phyloP scores from a whole-genome alignment of 768 basidiomycete species.

The Leccinellum rugosiceps region DNA sequence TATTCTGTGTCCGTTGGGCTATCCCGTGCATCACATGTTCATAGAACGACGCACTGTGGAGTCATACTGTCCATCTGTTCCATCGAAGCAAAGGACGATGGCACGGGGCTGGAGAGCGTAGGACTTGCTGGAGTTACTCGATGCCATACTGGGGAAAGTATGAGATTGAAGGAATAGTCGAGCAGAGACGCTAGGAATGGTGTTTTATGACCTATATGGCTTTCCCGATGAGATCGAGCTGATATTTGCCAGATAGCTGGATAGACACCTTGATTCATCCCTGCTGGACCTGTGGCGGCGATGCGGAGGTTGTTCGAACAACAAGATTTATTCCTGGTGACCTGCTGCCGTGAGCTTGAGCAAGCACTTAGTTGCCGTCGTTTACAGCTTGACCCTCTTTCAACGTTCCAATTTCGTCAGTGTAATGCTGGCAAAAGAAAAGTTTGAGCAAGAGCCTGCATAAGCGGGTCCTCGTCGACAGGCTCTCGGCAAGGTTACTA shows the following conservation, averaged over 20 bases:
- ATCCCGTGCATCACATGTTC: not conserved
- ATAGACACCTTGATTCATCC: not conserved
- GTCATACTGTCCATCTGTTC: slow-evolving; percentile 55
- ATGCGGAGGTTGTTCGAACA: not conserved
- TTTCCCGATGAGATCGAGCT: not conserved
- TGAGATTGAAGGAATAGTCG: not conserved
- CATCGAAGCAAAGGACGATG: slow-evolving; percentile 69
- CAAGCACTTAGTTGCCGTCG: not conserved
- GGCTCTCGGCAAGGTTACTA: too few relatives aligned
- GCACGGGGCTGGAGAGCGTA: slow-evolving; percentile 32
- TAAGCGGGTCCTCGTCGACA: too few relatives aligned
- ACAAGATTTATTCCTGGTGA: not conserved
- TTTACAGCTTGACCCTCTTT: not conserved
- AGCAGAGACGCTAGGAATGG: not conserved
- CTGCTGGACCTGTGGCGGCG: not conserved
- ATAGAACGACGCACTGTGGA: slow-evolving; percentile 36
- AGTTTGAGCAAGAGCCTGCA: too few relatives aligned
- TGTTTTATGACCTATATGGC: not conserved
- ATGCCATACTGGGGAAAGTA: slow-evolving; percentile 13
- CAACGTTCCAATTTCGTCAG: too few relatives aligned
- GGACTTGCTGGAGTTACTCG: not conserved
- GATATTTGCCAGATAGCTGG: not conserved
- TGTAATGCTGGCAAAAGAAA: too few relatives aligned
- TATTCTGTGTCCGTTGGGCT: slow-evolving; percentile 39
- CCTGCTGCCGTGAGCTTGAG: not conserved